Evolutionary conservation across 148 eudicot species (phyloP).

Genomic region (Rhododendron mucronatum): DNA sequence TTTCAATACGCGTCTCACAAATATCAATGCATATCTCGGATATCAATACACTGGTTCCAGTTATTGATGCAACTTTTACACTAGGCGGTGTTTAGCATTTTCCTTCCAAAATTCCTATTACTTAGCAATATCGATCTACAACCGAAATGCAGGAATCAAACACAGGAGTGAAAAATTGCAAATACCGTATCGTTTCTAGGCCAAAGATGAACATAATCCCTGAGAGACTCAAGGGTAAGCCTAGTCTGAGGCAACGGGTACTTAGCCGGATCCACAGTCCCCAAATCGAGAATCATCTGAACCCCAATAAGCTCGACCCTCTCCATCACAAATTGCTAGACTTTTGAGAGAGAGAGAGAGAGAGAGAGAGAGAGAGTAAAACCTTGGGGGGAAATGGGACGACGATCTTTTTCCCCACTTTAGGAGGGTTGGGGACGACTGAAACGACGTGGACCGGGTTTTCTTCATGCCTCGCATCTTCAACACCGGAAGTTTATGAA

Average conservation of each 20-base stretch:
- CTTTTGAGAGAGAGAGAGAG: too few species aligned
- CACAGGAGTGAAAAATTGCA: background rate
- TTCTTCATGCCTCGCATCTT: too few species aligned
- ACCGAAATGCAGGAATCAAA: background rate
- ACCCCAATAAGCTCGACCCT: conserved; percentile 55
- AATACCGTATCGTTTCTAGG: conserved; percentile 78
- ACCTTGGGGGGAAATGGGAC: too few species aligned
- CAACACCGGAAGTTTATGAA: fast-evolving
- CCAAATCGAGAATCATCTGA: conserved; percentile 43
- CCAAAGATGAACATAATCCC: conserved; percentile 77
- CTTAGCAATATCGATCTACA: background rate
- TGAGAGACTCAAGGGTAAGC: conserved; percentile 61
- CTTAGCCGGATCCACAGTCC: conserved; percentile 57
- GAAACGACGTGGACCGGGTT: too few species aligned
- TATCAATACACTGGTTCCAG: background rate
- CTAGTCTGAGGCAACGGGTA: conserved; percentile 81
- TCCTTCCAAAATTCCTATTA: background rate
- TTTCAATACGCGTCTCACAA: background rate
- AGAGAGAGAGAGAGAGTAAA: too few species aligned
- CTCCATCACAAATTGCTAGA: background rate
- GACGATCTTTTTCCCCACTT: too few species aligned
- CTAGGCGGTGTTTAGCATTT: background rate
- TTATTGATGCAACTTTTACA: background rate
- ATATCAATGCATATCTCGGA: background rate
- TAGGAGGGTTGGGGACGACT: too few species aligned